Conservation (phyloP, 2,329 filamentous ascomycete species). For the Neonectria ditissima region DNA sequence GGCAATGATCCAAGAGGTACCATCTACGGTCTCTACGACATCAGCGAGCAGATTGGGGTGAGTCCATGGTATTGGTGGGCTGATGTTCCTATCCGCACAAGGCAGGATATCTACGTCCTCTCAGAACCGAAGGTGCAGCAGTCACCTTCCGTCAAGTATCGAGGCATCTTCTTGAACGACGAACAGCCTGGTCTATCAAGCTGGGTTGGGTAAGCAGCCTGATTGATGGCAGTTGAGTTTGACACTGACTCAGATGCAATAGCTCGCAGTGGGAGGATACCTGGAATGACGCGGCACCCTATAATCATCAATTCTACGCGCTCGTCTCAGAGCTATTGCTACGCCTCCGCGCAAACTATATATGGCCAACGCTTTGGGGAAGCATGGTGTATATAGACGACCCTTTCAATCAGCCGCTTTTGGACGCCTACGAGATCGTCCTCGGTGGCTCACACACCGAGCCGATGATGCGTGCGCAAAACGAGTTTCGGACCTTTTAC, state of each 20-base stretch:
- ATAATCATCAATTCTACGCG: slow-evolving; percentile 72
- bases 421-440: slow-evolving; percentile 80
- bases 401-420: slow-evolving; percentile 73
- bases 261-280: slow-evolving; percentile 55
- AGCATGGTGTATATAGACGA: slow-evolving; percentile 81
- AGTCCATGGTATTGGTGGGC: slow-evolving; percentile 69
- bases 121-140: slow-evolving; percentile 48
- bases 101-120: slow-evolving; percentile 62
- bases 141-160: slow-evolving; percentile 68
- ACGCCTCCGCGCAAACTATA: slow-evolving; percentile 77
- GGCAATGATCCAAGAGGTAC: slow-evolving; percentile 70
- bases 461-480: slow-evolving; percentile 73
- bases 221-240: no score
- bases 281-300: slow-evolving; percentile 64
- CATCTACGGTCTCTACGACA: slow-evolving; percentile 70
- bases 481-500: slow-evolving; percentile 65
- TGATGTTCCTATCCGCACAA: slow-evolving; percentile 63
- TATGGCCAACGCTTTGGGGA: slow-evolving; percentile 80
- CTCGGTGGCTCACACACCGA: slow-evolving; percentile 80
- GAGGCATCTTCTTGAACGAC: slow-evolving; percentile 71
- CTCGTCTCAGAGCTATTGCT: slow-evolving; percentile 78
- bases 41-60: slow-evolving; percentile 72
- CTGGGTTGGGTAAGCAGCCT: slow-evolving; percentile 1
- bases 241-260: neutral
- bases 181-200: slow-evolving; percentile 1